These are phyloP conservation scores for Chlorencoelia australis DNA, from an alignment of 2,329 filamentous ascomycete species.

Conservation along the genomic window DNA sequence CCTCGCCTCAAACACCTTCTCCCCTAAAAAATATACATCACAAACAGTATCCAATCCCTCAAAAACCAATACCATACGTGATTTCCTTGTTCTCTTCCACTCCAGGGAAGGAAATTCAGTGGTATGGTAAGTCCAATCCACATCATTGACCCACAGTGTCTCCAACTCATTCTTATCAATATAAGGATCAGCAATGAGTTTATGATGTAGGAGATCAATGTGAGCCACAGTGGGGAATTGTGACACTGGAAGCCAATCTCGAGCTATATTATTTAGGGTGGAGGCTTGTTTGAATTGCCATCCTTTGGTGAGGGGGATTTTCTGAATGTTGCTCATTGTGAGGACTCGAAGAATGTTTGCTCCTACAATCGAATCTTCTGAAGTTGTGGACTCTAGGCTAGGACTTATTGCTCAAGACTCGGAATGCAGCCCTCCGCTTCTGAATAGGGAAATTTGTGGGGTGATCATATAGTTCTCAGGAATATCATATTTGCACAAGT, in stretches of 20 bases:
- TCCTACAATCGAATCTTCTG: too few species aligned
- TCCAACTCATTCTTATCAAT: slow-evolving; percentile 50
- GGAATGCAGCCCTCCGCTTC: too few species aligned
- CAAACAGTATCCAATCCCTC: slow-evolving; percentile 48
- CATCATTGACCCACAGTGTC: slow-evolving; percentile 52
- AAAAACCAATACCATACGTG: slow-evolving; percentile 35
- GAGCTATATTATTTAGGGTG: slow-evolving; percentile 14
- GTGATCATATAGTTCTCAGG: too few species aligned
- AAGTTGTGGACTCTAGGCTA: too few species aligned
- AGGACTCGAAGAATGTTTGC: too few species aligned
- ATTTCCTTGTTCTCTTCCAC: slow-evolving; percentile 21
- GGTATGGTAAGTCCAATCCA: slow-evolving; percentile 47
- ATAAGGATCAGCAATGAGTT: slow-evolving; percentile 47
- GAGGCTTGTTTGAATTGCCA: slow-evolving; percentile 49
- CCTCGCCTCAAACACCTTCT: slow-evolving; percentile 35
- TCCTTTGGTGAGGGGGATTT: slow-evolving; percentile 38
- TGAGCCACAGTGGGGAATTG: slow-evolving; percentile 55
- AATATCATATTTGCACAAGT: too few species aligned
- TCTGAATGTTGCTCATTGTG: too few species aligned
- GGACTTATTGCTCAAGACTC: too few species aligned
- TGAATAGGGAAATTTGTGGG: too few species aligned
- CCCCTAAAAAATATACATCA: slow-evolving; percentile 37
- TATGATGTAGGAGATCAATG: slow-evolving; percentile 50
- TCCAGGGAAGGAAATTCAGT: background rate
- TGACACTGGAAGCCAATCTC: slow-evolving; percentile 15